Conservation (phyloP, 495 filamentous ascomycete species). For the Immersiella caudata region DNA sequence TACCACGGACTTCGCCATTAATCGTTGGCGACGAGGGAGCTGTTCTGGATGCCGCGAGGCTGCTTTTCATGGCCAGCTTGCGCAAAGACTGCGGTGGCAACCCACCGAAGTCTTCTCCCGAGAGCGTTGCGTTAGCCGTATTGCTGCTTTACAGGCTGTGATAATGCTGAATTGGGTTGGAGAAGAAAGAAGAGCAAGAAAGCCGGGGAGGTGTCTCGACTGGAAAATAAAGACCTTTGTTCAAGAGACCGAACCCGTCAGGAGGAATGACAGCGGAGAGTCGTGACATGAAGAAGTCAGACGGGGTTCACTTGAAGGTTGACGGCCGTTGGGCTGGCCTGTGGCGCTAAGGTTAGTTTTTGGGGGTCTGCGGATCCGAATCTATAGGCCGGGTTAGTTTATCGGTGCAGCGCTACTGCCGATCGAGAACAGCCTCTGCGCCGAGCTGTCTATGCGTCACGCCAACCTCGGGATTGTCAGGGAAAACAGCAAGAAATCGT, state of each 20-base stretch:
- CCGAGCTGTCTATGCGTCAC: not conserved
- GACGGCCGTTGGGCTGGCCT: not conserved
- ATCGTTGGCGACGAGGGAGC: slow-evolving; percentile 38
- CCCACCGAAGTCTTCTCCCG: slow-evolving; percentile 33
- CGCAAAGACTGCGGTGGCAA: slow-evolving; percentile 44
- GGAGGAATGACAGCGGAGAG: slow-evolving; percentile 18
- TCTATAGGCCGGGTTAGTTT: not conserved
- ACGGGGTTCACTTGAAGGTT: not conserved
- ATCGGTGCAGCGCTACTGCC: not conserved
- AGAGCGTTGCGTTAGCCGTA: slow-evolving; percentile 31
- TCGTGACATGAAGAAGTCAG: slow-evolving; percentile 30
- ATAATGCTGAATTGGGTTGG: slow-evolving; percentile 6
- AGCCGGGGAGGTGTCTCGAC: not conserved
- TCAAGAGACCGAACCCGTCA: slow-evolving; percentile 22
- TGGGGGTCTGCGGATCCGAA: not conserved
- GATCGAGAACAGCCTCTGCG: not conserved
- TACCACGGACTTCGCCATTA: slow-evolving; percentile 18
- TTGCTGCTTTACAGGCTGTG: slow-evolving; percentile 13
- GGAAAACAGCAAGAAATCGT: not conserved
- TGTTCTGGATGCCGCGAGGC: slow-evolving; percentile 36
- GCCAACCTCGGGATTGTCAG: not conserved
- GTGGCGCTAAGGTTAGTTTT: not conserved
- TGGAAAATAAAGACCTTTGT: slow-evolving; percentile 27
- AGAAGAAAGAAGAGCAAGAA: not conserved
- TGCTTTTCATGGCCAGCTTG: slow-evolving; percentile 55